Conservation (phyloP, 2,329 filamentous ascomycete species). For the Botrytis squamosa region DNA sequence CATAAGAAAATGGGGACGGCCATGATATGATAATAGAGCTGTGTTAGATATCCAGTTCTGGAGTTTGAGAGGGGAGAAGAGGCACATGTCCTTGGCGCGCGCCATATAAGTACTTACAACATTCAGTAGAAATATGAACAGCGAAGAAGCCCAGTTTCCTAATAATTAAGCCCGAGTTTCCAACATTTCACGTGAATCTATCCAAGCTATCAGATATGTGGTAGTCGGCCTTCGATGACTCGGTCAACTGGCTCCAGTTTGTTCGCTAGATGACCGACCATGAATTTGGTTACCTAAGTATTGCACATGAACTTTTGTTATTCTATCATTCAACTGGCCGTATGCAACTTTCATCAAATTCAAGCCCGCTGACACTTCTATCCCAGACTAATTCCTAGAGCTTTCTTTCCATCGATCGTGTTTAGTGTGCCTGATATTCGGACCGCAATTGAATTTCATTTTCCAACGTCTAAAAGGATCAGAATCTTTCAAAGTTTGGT, state of each 20-base stretch:
- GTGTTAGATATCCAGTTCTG: constrained; percentile 5
- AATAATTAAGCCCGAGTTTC: neutral
- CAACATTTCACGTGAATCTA: neutral
- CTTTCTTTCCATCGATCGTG: neutral
- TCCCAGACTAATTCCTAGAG: neutral
- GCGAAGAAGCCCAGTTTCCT: neutral
- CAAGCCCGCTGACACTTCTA: neutral
- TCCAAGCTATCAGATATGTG: neutral
- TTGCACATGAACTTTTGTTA: neutral
- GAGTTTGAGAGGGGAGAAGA: constrained; percentile 1
- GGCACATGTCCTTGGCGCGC: neutral
- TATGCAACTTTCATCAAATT: neutral
- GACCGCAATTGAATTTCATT: neutral
- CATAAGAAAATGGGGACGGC: neutral
- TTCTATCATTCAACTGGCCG: neutral
- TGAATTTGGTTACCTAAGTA: neutral
- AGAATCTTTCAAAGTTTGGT: neutral
- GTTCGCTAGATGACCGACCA: neutral
- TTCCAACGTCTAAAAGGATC: neutral
- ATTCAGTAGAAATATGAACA: neutral
- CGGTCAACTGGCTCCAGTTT: no score
- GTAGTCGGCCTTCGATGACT: neutral
- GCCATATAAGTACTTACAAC: neutral
- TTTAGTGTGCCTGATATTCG: neutral
- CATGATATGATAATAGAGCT: constrained; percentile 11